Conservation (phyloP, 228 moss, liverwort and hornwort genomes). For the Sphagnum fallax region DNA sequence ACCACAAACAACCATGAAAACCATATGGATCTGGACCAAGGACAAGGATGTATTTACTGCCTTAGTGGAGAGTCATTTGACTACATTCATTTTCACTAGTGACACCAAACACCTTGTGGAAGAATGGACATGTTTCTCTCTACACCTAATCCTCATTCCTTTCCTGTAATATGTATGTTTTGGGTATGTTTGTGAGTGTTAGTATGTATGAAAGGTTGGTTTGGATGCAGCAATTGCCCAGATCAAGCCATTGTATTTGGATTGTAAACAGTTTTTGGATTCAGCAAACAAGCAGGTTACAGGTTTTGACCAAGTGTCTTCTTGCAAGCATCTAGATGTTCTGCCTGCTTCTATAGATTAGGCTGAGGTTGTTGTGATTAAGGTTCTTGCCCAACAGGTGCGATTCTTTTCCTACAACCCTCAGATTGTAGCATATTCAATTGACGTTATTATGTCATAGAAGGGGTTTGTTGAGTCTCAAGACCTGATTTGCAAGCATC, state of each 20-base stretch:
- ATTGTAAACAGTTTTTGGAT: constrained; percentile 24
- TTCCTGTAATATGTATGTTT: too few relatives aligned
- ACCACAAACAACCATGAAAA: constrained; percentile 4
- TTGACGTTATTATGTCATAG: too few relatives aligned
- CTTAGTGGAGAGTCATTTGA: constrained; percentile 40
- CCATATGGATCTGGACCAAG: constrained; percentile 41
- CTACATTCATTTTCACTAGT: constrained; percentile 31
- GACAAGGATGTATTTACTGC: constrained; percentile 49
- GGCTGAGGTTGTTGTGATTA: constrained; percentile 41
- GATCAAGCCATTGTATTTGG: constrained; percentile 23
- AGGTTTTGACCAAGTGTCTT: constrained; percentile 30
- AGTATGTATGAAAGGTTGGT: background rate
- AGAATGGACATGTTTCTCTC: constrained; percentile 26
- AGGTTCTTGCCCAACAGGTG: constrained; percentile 49
- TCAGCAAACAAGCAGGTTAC: constrained; percentile 14
- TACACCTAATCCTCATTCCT: too few relatives aligned
- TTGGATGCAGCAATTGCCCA: constrained; percentile 32
- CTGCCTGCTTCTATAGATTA: constrained; percentile 26
- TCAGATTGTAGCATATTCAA: too few relatives aligned
- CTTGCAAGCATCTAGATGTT: constrained; percentile 35
- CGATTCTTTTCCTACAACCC: background rate
- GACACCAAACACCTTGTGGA: constrained; percentile 20
- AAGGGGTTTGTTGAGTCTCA: too few relatives aligned
- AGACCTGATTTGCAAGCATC: too few relatives aligned
- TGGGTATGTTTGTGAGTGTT: too few relatives aligned